Conservation (phyloP, 768 basidiomycete species). For the Strobilomyces dryophilus region DNA sequence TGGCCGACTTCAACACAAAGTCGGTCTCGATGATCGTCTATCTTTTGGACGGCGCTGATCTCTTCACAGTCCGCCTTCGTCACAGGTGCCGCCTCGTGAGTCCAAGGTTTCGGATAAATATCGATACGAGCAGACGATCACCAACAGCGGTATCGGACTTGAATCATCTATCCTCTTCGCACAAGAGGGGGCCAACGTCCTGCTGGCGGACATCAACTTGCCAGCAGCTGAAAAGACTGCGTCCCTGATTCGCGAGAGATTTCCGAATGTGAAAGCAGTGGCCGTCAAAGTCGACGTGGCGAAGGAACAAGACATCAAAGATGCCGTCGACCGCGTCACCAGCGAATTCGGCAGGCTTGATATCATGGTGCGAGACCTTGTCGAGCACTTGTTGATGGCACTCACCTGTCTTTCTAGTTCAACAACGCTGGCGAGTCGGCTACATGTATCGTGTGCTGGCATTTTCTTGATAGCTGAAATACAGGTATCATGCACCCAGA, state of each 20-base stretch:
- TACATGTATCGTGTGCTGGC: neutral
- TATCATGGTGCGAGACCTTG: slow-evolving; percentile 65
- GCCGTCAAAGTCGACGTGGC: slow-evolving; percentile 82
- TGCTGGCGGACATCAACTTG: slow-evolving; percentile 86
- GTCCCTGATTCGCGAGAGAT: slow-evolving; percentile 57
- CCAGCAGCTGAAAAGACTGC: slow-evolving; percentile 66
- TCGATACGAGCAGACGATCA: slow-evolving; percentile 9
- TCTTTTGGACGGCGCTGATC: slow-evolving; percentile 10
- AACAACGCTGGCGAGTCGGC: slow-evolving; percentile 75
- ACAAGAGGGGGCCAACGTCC: slow-evolving; percentile 85
- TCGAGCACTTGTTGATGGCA: neutral
- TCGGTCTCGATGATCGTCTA: slow-evolving; percentile 18
- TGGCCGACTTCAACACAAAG: slow-evolving; percentile 68
- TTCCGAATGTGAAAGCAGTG: slow-evolving; percentile 64
- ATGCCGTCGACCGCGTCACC: slow-evolving; percentile 74
- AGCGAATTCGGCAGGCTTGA: slow-evolving; percentile 90
- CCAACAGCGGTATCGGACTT: slow-evolving; percentile 84
- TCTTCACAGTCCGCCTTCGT: slow-evolving; percentile 62
- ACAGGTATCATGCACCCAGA: slow-evolving; percentile 96
- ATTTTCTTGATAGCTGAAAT: slow-evolving; percentile 1
- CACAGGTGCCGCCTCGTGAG: slow-evolving; percentile 88
- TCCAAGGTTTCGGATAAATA: slow-evolving; percentile 4
- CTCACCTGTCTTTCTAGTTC: slow-evolving; percentile 50
- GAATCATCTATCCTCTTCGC: slow-evolving; percentile 96
- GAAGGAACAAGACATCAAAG: slow-evolving; percentile 83